Conservation (phyloP, 495 filamentous ascomycete species). For the Penicillium bovifimosum region DNA sequence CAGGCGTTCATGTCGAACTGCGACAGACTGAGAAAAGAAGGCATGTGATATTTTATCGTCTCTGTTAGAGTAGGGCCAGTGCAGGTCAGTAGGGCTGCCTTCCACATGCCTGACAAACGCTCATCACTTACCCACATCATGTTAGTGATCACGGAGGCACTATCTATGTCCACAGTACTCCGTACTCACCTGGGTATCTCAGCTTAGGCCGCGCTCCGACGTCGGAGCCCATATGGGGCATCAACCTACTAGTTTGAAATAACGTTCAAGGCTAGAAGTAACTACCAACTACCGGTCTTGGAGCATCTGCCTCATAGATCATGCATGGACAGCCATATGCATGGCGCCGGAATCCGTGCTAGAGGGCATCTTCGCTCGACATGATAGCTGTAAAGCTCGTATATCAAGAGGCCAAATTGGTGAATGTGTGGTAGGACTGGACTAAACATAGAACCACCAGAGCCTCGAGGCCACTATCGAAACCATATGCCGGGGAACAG, state of each 20-base stretch:
- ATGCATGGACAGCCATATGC: not conserved
- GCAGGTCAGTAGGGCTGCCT: too few species aligned
- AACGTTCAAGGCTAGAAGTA: not conserved
- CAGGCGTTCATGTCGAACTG: too few species aligned
- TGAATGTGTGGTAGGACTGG: not conserved
- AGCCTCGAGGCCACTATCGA: not conserved
- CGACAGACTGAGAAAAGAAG: not conserved
- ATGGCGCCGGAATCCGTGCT: not conserved
- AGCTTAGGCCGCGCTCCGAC: not conserved
- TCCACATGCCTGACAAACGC: not conserved
- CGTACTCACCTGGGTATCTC: not conserved
- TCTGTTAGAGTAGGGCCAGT: not conserved
- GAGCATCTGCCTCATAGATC: not conserved
- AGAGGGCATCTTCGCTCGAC: not conserved
- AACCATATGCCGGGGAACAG: constrained; percentile 10
- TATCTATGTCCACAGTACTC: not conserved
- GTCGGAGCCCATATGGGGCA: constrained; percentile 2
- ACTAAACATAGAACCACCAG: not conserved
- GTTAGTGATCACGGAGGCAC: not conserved
- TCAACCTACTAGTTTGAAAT: not conserved
- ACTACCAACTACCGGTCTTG: not conserved
- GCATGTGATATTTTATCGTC: not conserved
- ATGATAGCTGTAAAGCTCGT: not conserved
- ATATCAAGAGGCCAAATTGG: not conserved
- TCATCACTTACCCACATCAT: not conserved